Base-by-base conservation (phyloP, 768 basidiomycete species). In the Phlebiopsis gigantea region DNA sequence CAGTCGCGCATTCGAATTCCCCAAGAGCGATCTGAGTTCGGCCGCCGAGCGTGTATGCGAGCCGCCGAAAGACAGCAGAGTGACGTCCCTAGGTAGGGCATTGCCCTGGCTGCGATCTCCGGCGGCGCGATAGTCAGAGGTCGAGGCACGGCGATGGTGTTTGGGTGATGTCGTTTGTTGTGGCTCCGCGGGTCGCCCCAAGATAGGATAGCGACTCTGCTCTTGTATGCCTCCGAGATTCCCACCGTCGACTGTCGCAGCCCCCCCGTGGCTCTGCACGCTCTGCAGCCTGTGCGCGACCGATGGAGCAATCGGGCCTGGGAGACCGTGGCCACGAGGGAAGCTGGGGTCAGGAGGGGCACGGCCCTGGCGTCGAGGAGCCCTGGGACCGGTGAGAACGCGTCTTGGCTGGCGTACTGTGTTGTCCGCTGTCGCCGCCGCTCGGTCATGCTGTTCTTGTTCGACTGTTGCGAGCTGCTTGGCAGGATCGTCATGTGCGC, bases 1-100 rank as follows among this genome's bases (percentile, higher is more conserved):
- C 39, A 88, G 69, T 42, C 79, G 77, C 24, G 83, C 76, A 55
- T 76, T 71, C 0, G 80, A 72, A 64, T 85, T 80, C 12, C 89
- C 88, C 6, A 90, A 76, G 50, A 89, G 76, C 29, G 77, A 68
- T 56, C 79, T 81, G 47, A 88, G 75, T 63, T 88, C 84, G 17
- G 77, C 77, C 6, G 79, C 75, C 49, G 76, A 83, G 61, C 77
- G 72, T 28, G 72, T 71, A 26, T 80, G 75, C 3, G 78, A 71
- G 15, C 73, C 76, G n/a, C 78, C 76, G 44, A 75, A 68, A 62
- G 73, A 80, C 46, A 85, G 72, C 42, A 86, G 71, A 19, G 83
- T 87, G 22, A 78, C 79, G 46, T 74, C 78, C 49, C 75, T 75
- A 54, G 66, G 73, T 31, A 77, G 73, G n/a, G 50, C n/a, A 12